Conservation (phyloP, 106 monocot genomes). For the Platanthera zijinensis region DNA sequence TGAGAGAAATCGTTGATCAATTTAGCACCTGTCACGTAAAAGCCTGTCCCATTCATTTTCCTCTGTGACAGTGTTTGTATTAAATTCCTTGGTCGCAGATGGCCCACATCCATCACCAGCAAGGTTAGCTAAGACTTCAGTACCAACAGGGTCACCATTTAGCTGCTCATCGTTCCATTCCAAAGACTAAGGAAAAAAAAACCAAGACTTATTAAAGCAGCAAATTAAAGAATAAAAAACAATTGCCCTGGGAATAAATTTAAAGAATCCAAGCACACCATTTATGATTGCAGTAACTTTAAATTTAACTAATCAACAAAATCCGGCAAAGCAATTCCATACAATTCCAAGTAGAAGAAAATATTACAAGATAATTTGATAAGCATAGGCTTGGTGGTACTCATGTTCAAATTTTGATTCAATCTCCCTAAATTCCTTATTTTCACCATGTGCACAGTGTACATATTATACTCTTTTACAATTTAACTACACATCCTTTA, state of each 20-base stretch:
- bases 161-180: slow-evolving; percentile 86
- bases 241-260: background rate
- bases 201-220: slow-evolving; percentile 5
- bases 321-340: background rate
- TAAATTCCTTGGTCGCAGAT: slow-evolving; percentile 55
- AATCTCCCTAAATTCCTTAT: background rate
- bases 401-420: background rate
- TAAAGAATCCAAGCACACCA: background rate
- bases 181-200: slow-evolving; percentile 26
- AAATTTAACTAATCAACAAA: background rate
- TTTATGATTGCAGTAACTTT: background rate
- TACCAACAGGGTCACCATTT: slow-evolving; percentile 46
- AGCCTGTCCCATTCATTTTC: slow-evolving; percentile 97
- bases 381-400: background rate
- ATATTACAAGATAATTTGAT: background rate
- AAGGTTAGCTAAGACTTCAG: slow-evolving; percentile 12
- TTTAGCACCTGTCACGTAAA: slow-evolving; percentile 69
- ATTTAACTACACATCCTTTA: too few species aligned
- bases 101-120: slow-evolving; percentile 38
- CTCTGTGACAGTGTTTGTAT: slow-evolving; percentile 31
- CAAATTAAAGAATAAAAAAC: background rate
- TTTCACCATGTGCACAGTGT: background rate
- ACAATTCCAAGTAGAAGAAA: background rate
- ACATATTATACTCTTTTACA: too few species aligned
- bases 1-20: background rate